These are phyloP conservation scores for Hypocrella siamensis DNA, from an alignment of 2,329 filamentous ascomycete genomes.

Conservation along the genomic window DNA sequence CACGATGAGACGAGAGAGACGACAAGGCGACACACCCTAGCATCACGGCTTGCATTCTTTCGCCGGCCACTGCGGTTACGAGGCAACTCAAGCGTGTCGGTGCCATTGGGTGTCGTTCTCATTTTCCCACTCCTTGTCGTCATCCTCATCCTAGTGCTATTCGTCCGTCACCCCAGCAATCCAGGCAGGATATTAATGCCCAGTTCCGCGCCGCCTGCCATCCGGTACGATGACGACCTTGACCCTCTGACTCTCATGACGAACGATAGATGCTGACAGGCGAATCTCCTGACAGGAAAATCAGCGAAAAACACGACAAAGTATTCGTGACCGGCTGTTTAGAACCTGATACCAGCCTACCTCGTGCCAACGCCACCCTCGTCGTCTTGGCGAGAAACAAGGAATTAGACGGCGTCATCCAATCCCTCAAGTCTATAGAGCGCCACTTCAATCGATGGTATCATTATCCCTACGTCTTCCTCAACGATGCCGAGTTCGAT, in stretches of 20 bases:
- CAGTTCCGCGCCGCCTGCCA: slow-evolving; percentile 71
- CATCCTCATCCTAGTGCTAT: slow-evolving; percentile 77
- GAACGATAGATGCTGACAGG: neutral
- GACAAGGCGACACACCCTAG: slow-evolving; percentile 22
- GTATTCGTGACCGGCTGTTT: slow-evolving; percentile 87
- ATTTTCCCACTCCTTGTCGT: slow-evolving; percentile 86
- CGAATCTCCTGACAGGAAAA: slow-evolving; percentile 47
- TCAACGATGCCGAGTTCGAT: slow-evolving; percentile 97
- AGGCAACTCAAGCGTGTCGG: slow-evolving; percentile 82
- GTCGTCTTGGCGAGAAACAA: slow-evolving; percentile 93
- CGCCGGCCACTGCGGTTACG: slow-evolving; percentile 72
- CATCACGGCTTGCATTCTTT: slow-evolving; percentile 59
- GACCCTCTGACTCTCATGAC: neutral
- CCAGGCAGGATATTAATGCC: slow-evolving; percentile 75
- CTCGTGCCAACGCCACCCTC: slow-evolving; percentile 85
- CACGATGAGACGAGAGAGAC: slow-evolving; percentile 31
- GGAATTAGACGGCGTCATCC: slow-evolving; percentile 87
- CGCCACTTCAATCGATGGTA: slow-evolving; percentile 99
- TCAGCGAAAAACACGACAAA: slow-evolving; percentile 93
- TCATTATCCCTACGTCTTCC: slow-evolving; percentile 94
- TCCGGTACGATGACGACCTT: slow-evolving; percentile 44
- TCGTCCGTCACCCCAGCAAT: slow-evolving; percentile 75
- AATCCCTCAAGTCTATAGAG: slow-evolving; percentile 95
- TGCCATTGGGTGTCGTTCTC: slow-evolving; percentile 83
- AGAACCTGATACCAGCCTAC: slow-evolving; percentile 60